Evolutionary conservation across 2,329 filamentous ascomycete species (phyloP), one percentile per base, ranked within the genome.

Genomic region (Colletotrichum eleusines): DNA sequence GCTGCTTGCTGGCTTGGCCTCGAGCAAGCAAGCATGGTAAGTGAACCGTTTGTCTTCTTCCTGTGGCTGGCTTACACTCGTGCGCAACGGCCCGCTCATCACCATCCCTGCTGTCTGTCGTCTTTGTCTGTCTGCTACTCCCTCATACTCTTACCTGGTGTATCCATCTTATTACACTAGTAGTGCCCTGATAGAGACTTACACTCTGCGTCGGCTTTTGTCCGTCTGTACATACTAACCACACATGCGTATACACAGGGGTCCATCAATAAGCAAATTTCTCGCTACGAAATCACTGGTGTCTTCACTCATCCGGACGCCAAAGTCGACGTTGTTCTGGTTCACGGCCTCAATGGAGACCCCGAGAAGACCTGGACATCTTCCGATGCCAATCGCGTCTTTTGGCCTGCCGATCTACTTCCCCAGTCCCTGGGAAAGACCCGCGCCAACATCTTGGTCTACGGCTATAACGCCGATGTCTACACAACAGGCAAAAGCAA

Each of bases 391-490:
- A 86, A 88, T 72, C 85, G 85, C 48, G 83, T 88, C 38, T 93
- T 91, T 80, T 94, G 92, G 92, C 92, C 92, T 0, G 81, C 84
- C 16, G 89, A 93, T 72, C 84, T 94, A 18, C 84, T 94, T 1
- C 91, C 92, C 0, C 77, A 81, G 1, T 85, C 90, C 2, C 81
- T 94, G 20, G 85, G 84, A 63, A 81, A 84, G 12, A 83, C 84
- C 14, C 86, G 86, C 31, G 90, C 90, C 63, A 89, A 92, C 62
- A 83, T 94, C 26, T 80, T 94, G 64, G 90, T 91, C 0, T 94
- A 93, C 76, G 92, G 92, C 31, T 94, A 94, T 78, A 92, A 94
- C 77, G 91, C 91, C 31, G 90, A 92, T 69, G 85, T 89, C 31
- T 86, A 85, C 74, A 84, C 84, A 5, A 82, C 81, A 57, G 20